phyloP scores from a whole-genome alignment of 2,329 filamentous ascomycete species.

The Metarhizium album region DNA sequence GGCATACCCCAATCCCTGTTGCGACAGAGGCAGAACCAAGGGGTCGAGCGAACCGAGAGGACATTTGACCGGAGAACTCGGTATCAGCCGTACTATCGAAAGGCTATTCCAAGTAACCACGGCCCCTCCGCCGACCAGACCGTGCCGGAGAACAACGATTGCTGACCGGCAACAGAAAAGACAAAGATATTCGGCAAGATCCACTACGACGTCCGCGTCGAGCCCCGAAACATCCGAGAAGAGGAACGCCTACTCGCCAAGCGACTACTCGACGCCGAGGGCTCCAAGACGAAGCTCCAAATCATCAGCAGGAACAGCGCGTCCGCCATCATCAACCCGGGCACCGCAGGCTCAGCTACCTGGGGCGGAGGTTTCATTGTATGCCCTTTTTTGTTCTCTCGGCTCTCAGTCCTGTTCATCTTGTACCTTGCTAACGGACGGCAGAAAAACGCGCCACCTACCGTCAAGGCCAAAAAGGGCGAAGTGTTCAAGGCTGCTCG shows the following conservation, averaged over 20 bases:
- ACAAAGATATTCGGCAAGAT: slow-evolving; percentile 66
- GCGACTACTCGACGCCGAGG: slow-evolving; percentile 40
- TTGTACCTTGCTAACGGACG: neutral
- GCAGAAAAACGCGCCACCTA: slow-evolving; percentile 42
- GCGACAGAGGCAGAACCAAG: slow-evolving; percentile 24
- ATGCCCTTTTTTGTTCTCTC: slow-evolving; percentile 21
- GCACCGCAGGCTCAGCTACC: slow-evolving; percentile 26
- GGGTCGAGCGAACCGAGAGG: slow-evolving; percentile 25
- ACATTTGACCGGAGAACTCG: slow-evolving; percentile 33
- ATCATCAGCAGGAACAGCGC: slow-evolving; percentile 40
- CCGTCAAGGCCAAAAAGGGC: slow-evolving; percentile 48
- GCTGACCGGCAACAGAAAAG: slow-evolving; percentile 48
- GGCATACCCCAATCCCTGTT: slow-evolving; percentile 49
- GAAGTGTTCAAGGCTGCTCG: slow-evolving; percentile 76
- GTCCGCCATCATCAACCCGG: slow-evolving; percentile 45
- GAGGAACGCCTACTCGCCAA: slow-evolving; percentile 52
- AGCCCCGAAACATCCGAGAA: slow-evolving; percentile 61
- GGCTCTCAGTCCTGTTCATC: neutral
- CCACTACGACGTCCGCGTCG: slow-evolving; percentile 64
- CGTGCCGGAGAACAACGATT: neutral
- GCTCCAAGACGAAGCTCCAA: slow-evolving; percentile 37
- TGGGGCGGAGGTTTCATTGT: slow-evolving; percentile 45
- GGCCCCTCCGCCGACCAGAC: neutral
- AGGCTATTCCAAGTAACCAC: slow-evolving; percentile 61
- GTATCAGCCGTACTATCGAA: slow-evolving; percentile 52